phyloP scores from a whole-genome alignment of 129 eudicot species.

The Solidago caesia region DNA sequence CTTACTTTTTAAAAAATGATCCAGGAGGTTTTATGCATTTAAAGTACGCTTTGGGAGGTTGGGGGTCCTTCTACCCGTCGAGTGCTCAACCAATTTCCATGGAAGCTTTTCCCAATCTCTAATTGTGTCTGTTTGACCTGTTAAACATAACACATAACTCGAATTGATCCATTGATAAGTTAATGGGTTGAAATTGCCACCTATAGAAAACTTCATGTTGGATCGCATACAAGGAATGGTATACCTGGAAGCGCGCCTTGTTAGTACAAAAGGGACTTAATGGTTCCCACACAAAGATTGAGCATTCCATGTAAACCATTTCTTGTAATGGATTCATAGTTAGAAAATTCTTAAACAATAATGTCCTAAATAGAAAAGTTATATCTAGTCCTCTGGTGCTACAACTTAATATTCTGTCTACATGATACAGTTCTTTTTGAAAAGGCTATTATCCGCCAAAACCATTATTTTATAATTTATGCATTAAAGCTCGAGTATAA shows the following conservation, averaged over 20 bases:
- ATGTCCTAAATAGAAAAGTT: background rate
- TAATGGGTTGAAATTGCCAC: background rate
- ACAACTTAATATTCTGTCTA: background rate
- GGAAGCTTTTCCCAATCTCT: background rate
- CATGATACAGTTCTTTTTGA: background rate
- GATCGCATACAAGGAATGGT: background rate
- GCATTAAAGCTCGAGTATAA: background rate
- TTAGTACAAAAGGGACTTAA: background rate
- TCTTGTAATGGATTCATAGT: background rate
- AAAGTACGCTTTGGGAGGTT: background rate
- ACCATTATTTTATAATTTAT: background rate
- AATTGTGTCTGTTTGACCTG: background rate
- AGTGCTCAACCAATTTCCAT: background rate
- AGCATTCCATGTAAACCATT: background rate
- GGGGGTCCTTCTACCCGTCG: background rate
- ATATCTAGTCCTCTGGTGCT: background rate
- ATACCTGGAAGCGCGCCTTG: background rate
- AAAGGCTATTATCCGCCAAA: background rate
- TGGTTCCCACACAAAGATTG: background rate
- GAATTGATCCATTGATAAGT: background rate
- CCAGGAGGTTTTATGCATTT: background rate
- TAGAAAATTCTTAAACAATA: background rate
- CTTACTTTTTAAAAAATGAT: background rate
- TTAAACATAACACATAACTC: background rate
- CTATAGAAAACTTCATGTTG: background rate